phyloP scores from a whole-genome alignment of 73 alveolate species.

The Symbiodinium natans region DNA sequence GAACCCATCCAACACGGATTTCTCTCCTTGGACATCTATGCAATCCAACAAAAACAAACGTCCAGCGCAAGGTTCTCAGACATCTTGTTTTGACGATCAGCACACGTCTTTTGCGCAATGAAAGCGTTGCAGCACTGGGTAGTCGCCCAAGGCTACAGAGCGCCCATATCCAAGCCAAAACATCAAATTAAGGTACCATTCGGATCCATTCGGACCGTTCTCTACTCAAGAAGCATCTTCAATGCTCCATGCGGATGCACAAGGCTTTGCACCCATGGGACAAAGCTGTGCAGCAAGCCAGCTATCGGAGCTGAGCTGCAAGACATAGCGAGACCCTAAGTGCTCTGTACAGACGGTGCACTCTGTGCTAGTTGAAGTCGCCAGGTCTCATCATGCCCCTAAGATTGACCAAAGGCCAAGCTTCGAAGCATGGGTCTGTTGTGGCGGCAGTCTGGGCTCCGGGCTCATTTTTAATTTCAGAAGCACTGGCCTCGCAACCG shows the following conservation, averaged over 20 bases:
- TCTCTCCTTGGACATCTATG: too few relatives aligned
- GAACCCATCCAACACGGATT: too few relatives aligned
- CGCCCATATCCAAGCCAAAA: neutral
- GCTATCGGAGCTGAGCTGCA: neutral
- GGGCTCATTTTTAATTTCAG: neutral
- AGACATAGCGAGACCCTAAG: neutral
- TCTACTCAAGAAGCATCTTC: neutral
- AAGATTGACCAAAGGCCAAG: too few relatives aligned
- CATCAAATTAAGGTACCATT: neutral
- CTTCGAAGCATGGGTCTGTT: too few relatives aligned
- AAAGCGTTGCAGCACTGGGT: neutral
- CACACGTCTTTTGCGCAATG: constrained; percentile 8
- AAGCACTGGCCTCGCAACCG: neutral
- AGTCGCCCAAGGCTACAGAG: neutral
- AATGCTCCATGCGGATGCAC: neutral
- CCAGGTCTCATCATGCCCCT: constrained; percentile 11
- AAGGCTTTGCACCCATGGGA: neutral
- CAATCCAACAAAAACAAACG: too few relatives aligned
- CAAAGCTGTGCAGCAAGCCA: neutral
- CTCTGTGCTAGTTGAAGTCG: neutral
- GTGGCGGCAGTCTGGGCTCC: too few relatives aligned
- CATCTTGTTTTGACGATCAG: neutral
- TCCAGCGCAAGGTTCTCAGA: too few relatives aligned
- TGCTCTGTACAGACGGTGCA: neutral
- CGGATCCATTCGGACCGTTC: too few relatives aligned